Percentiles rank a stretch among this genome's conserved stretches.
These are phyloP conservation scores for Pichia sp. DNA, from an alignment of 1,139 yeast genomes.

Conservation along the genomic window DNA sequence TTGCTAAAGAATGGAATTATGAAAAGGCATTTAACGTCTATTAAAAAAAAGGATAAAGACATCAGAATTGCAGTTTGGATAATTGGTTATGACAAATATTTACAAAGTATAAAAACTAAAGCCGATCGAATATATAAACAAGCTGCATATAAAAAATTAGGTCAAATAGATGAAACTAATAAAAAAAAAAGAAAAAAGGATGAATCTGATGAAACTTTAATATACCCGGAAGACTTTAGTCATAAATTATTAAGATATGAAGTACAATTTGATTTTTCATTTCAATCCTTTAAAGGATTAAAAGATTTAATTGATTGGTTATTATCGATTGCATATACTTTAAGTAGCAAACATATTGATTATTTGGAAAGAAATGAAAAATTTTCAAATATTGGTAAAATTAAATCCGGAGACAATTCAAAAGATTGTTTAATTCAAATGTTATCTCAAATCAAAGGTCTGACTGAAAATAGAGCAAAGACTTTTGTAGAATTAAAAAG, in stretches of 20 bases:
- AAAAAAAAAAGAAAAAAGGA: constrained; percentile 1
- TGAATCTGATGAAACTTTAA: constrained; percentile 8
- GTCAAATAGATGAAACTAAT: constrained; percentile 9
- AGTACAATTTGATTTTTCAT: constrained; percentile 37
- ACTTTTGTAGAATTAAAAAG: constrained; percentile 24
- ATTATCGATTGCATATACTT: constrained; percentile 49
- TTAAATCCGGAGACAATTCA: constrained; percentile 47
- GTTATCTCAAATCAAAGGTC: constrained; percentile 48
- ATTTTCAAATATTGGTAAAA: constrained; percentile 47
- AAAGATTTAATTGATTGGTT: constrained; percentile 51
- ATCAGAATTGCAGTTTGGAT: constrained; percentile 39
- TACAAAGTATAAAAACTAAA: constrained; percentile 37
- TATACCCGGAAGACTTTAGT: constrained; percentile 25
- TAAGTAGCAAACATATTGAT: constrained; percentile 49
- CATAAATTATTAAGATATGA: constrained; percentile 35
- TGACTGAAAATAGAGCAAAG: constrained; percentile 40
- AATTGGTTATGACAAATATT: constrained; percentile 42
- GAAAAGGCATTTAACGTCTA: constrained; percentile 18
- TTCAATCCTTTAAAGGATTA: constrained; percentile 41
- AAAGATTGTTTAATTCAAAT: constrained; percentile 43
- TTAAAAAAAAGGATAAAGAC: constrained; percentile 24
- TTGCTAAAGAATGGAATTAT: constrained; percentile 31
- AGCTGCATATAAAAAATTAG: constrained; percentile 16
- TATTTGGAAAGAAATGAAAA: constrained; percentile 47
- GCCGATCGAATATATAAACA: constrained; percentile 41